These are phyloP conservation scores for Fusarium verrucosum DNA, from an alignment of 2,329 filamentous ascomycete genomes.

Conservation along the genomic window DNA sequence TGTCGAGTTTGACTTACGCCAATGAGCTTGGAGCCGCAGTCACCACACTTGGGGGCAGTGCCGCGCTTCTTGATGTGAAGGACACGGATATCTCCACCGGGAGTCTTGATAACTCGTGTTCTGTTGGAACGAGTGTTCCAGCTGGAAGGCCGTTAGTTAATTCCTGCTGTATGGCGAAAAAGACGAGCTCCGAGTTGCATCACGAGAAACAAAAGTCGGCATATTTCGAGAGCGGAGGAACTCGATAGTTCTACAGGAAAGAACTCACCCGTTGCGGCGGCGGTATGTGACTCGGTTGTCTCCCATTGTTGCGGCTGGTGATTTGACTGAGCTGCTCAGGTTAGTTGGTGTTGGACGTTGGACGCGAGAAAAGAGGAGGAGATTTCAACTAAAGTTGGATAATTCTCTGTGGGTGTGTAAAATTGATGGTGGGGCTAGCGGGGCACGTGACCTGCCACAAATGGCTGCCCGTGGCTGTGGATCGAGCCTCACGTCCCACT, in stretches of 20 bases:
- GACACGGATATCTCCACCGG: conserved; percentile 93
- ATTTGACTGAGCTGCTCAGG: conserved; percentile 6
- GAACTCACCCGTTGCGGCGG: conserved; percentile 81
- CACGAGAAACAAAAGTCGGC: background rate
- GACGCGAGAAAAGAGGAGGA: conserved; percentile 44
- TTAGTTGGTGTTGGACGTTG: conserved; percentile 44
- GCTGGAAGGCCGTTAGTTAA: conserved; percentile 58
- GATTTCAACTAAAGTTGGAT: conserved; percentile 44
- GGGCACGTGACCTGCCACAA: background rate
- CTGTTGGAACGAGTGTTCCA: conserved; percentile 99
- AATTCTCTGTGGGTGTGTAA: conserved; percentile 15
- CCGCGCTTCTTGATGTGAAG: conserved; percentile 99
- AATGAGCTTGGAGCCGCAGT: conserved; percentile 97
- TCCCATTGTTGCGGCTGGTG: conserved; percentile 62
- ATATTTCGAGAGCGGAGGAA: conserved; percentile 29
- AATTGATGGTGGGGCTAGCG: background rate
- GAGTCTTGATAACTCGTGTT: conserved; percentile 94
- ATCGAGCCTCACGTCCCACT: background rate
- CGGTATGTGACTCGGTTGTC: conserved; percentile 73
- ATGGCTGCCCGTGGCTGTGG: background rate
- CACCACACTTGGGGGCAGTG: conserved; percentile 98
- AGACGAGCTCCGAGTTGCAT: conserved; percentile 10
- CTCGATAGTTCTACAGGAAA: conserved; percentile 18
- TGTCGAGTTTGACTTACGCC: conserved; percentile 77
- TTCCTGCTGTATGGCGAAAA: conserved; percentile 16